A percentile compares a stretch with the other conserved stretches of the same genome.
These are phyloP conservation scores for Peniophora sp. DNA, from an alignment of 1,284 basidiomycete genomes.

Conservation along the genomic window DNA sequence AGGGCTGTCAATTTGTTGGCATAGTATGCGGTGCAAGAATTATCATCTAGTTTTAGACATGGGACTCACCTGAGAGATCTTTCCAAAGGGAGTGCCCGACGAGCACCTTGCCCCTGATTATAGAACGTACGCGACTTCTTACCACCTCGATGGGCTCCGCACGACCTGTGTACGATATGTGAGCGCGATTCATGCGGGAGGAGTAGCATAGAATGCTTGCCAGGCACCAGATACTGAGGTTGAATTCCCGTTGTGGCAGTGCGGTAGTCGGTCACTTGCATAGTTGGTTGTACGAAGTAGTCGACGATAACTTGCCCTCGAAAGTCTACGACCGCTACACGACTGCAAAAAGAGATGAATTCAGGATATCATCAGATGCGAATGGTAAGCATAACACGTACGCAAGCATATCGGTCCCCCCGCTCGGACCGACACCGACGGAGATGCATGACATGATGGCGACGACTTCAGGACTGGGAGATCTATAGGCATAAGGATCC, in stretches of 20 bases:
- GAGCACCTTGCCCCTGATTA: constrained; percentile 59
- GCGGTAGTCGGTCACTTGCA: constrained; percentile 66
- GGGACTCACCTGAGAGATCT: constrained; percentile 61
- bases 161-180: constrained; percentile 29
- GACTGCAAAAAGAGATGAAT: constrained; percentile 31
- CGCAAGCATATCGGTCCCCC: constrained; percentile 72
- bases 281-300: constrained; percentile 58
- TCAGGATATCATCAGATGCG: neutral
- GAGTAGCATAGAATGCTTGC: constrained; percentile 10
- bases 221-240: constrained; percentile 34
- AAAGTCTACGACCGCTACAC: constrained; percentile 58
- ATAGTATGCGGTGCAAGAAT: neutral
- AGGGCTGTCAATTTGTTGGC: constrained; percentile 47
- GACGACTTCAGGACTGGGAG: constrained; percentile 36
- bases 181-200: constrained; percentile 1
- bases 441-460: constrained; percentile 52
- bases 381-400: constrained; percentile 29
- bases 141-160: constrained; percentile 49
- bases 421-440: constrained; percentile 70
- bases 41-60: neutral
- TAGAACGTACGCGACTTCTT: no score
- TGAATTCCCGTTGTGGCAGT: constrained; percentile 66
- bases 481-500: no score
- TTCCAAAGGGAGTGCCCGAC: constrained; percentile 73
- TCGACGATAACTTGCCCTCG: constrained; percentile 50